Evolutionary conservation across 1,139 yeast species (phyloP).

Genomic region (Kodamaea alishanica): DNA sequence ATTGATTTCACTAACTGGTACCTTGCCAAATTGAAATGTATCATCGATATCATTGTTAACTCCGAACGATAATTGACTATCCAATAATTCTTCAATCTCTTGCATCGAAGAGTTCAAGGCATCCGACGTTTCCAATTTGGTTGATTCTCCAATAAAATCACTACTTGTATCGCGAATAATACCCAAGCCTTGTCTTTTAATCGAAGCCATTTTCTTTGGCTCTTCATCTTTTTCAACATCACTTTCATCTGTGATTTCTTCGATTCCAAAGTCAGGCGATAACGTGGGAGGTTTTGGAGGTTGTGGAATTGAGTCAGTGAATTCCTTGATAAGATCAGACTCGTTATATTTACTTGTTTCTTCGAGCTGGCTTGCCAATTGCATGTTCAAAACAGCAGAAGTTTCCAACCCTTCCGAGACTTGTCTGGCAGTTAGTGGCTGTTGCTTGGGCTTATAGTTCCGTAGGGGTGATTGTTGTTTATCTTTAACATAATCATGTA

Average conservation of each 20-base stretch:
- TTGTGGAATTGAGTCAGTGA: slow-evolving; percentile 12
- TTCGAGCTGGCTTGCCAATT: slow-evolving; percentile 21
- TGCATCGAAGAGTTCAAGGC: slow-evolving; percentile 36
- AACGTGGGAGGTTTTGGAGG: slow-evolving; percentile 8
- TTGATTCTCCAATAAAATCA: slow-evolving; percentile 19
- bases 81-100: slow-evolving; percentile 43
- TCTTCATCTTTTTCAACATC: slow-evolving; percentile 17
- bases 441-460: slow-evolving; percentile 16
- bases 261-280: slow-evolving; percentile 39
- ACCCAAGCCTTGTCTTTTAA: slow-evolving; percentile 10
- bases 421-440: slow-evolving; percentile 11
- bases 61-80: slow-evolving; percentile 25
- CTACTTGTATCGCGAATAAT: slow-evolving; percentile 6
- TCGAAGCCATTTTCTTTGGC: not conserved
- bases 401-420: slow-evolving; percentile 27
- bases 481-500: slow-evolving; percentile 21
- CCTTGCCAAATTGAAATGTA: slow-evolving; percentile 14
- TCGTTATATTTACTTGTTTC: slow-evolving; percentile 2
- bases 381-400: slow-evolving; percentile 25
- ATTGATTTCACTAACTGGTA: slow-evolving; percentile 4
- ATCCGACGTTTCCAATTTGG: slow-evolving; percentile 13
- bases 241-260: slow-evolving; percentile 34
- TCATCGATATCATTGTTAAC: slow-evolving; percentile 6
- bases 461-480: slow-evolving; percentile 23
- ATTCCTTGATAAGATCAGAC: slow-evolving; percentile 9